Percentiles rank a stretch among this genome's conserved stretches.
Evolutionary conservation across 495 filamentous ascomycete species (phyloP).

Genomic region (Lasiosphaeria hispida): DNA sequence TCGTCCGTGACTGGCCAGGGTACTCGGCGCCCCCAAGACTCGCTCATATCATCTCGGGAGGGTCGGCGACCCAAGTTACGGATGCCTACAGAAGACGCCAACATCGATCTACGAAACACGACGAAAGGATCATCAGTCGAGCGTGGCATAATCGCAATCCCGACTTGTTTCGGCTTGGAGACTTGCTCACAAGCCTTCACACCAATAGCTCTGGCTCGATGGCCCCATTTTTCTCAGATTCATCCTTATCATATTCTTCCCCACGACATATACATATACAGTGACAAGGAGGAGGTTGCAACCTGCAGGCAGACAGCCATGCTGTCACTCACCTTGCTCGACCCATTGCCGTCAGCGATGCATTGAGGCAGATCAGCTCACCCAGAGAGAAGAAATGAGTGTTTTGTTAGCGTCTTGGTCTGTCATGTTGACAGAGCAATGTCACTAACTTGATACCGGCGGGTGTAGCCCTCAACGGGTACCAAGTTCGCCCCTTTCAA

Average conservation of each 20-base stretch:
- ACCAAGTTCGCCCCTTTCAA: neutral
- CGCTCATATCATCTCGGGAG: neutral
- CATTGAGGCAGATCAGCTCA: too few relatives aligned
- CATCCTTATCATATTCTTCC: neutral
- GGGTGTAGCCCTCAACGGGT: too few relatives aligned
- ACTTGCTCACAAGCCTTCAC: neutral
- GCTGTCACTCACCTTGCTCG: too few relatives aligned
- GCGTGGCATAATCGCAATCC: neutral
- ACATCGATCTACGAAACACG: slow-evolving; percentile 20
- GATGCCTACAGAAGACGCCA: neutral
- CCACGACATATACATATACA: neutral
- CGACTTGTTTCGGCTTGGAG: neutral
- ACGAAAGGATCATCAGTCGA: neutral
- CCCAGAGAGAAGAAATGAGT: too few relatives aligned
- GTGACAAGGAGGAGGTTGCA: too few relatives aligned
- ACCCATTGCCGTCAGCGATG: too few relatives aligned
- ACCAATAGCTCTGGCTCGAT: neutral
- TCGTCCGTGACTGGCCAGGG: neutral
- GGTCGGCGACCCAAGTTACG: neutral
- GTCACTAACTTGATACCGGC: too few relatives aligned
- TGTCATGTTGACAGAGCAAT: too few relatives aligned
- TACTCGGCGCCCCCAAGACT: neutral
- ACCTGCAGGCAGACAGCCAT: too few relatives aligned
- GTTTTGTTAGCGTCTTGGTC: too few relatives aligned
- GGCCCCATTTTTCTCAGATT: neutral